Evolutionary conservation across 805 yeast species (phyloP).

Genomic region (Debaryomyces tyrocola): DNA sequence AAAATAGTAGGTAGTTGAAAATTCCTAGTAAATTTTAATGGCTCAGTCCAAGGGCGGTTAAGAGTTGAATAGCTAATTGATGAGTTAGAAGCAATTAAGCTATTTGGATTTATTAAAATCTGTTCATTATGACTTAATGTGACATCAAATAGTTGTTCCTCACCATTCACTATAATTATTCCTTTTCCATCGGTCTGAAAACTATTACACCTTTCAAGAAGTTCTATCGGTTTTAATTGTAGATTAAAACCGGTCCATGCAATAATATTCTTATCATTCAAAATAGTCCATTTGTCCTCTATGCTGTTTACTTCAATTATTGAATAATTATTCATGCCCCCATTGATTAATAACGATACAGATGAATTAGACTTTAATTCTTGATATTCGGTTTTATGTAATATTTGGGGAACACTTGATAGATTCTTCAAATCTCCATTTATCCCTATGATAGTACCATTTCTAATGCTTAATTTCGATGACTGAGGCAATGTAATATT

Average conservation of each 20-base stretch:
- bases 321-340: slow-evolving; percentile 35
- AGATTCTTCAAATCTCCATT: slow-evolving; percentile 40
- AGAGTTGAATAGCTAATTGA: background rate
- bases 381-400: slow-evolving; percentile 8
- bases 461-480: slow-evolving; percentile 33
- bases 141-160: slow-evolving; percentile 39
- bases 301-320: slow-evolving; percentile 38
- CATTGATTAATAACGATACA: slow-evolving; percentile 28
- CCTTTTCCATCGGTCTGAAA: slow-evolving; percentile 39
- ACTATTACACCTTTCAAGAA: slow-evolving; percentile 22
- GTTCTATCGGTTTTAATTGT: slow-evolving; percentile 14
- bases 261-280: slow-evolving; percentile 34
- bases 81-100: slow-evolving; percentile 37
- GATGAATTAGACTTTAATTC: slow-evolving; percentile 15
- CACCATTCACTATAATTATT: slow-evolving; percentile 36
- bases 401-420: slow-evolving; percentile 8
- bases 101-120: slow-evolving; percentile 36
- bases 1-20: background rate
- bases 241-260: slow-evolving; percentile 50
- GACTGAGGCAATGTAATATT: slow-evolving; percentile 46
- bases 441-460: slow-evolving; percentile 43
- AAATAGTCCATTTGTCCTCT: slow-evolving; percentile 41
- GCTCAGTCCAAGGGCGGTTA: background rate
- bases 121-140: slow-evolving; percentile 35
- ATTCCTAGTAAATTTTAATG: background rate